Conservation (phyloP, 2,329 filamentous ascomycete genomes). For the Endocalyx cinctus region DNA sequence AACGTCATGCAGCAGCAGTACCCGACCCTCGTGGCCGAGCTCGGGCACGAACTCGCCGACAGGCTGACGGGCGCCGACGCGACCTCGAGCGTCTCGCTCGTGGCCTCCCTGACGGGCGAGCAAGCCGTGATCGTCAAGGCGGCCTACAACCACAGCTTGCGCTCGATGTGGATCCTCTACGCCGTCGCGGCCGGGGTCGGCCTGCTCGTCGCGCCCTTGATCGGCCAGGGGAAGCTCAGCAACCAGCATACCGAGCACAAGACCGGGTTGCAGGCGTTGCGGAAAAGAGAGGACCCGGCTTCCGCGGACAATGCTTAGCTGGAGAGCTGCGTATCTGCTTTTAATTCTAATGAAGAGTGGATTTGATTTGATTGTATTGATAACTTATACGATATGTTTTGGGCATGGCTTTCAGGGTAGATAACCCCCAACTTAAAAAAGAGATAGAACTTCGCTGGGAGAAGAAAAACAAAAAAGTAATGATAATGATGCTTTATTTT, state of each 20-base stretch:
- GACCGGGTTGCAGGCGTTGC: slow-evolving; percentile 48
- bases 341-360: too few species aligned
- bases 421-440: too few species aligned
- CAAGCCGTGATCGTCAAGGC: slow-evolving; percentile 31
- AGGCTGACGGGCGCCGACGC: slow-evolving; percentile 47
- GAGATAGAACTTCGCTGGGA: too few species aligned
- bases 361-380: too few species aligned
- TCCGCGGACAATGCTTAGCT: too few species aligned
- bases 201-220: slow-evolving; percentile 41
- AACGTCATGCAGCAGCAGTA: slow-evolving; percentile 63
- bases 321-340: too few species aligned
- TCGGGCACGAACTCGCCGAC: slow-evolving; percentile 42
- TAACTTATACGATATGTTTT: too few species aligned
- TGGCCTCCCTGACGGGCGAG: slow-evolving; percentile 37
- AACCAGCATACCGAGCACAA: slow-evolving; percentile 54
- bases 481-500: too few species aligned
- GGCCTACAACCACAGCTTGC: slow-evolving; percentile 46
- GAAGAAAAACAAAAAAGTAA: too few species aligned
- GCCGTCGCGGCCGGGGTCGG: slow-evolving; percentile 44
- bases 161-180: slow-evolving; percentile 56
- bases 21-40: slow-evolving; percentile 38
- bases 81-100: slow-evolving; percentile 45
- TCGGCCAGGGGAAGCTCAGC: slow-evolving; percentile 47
- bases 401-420: too few species aligned
- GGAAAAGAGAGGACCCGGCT: too few species aligned